A percentile compares a stretch with the other conserved stretches of the same genome.
Conservation (phyloP, 805 yeast species). For the Kuraishia hungarica region DNA sequence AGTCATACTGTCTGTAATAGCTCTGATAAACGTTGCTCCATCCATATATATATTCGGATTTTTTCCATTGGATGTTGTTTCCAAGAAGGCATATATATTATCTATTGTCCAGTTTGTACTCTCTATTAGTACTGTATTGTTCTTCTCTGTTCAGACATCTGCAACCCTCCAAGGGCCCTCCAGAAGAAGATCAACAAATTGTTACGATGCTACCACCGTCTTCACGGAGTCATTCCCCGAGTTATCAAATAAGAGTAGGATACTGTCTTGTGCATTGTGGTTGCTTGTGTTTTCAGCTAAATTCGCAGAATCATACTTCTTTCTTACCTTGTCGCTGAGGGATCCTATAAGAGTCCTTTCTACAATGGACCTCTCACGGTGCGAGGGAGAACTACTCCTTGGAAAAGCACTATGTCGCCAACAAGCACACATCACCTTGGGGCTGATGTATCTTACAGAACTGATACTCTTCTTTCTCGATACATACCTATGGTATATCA, state of each 20-base stretch:
- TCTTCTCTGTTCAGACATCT: slow-evolving; percentile 26
- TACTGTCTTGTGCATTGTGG: slow-evolving; percentile 40
- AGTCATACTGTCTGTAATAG: slow-evolving; percentile 20
- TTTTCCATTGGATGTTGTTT: slow-evolving; percentile 26
- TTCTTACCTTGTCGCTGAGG: slow-evolving; percentile 41
- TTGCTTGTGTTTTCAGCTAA: slow-evolving; percentile 36
- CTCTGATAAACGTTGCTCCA: slow-evolving; percentile 30
- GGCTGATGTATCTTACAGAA: slow-evolving; percentile 34
- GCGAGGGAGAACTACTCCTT: slow-evolving; percentile 32
- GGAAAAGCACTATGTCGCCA: slow-evolving; percentile 32
- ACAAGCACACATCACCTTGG: slow-evolving; percentile 33
- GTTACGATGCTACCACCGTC: slow-evolving; percentile 24
- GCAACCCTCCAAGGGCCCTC: slow-evolving; percentile 16
- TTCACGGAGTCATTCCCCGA: slow-evolving; percentile 36
- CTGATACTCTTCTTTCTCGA: slow-evolving; percentile 43
- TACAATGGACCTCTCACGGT: slow-evolving; percentile 31
- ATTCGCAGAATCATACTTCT: slow-evolving; percentile 44
- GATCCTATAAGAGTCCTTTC: slow-evolving; percentile 43
- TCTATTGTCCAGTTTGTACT: slow-evolving; percentile 33
- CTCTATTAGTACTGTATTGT: slow-evolving; percentile 31
- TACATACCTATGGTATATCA: slow-evolving; percentile 49
- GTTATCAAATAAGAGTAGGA: slow-evolving; percentile 26
- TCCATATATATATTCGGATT: slow-evolving; percentile 29
- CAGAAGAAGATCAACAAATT: slow-evolving; percentile 22
- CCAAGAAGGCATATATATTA: slow-evolving; percentile 25